These are phyloP conservation scores for Vigna trinervia DNA, from an alignment of 306 rosid species.

Conservation along the genomic window DNA sequence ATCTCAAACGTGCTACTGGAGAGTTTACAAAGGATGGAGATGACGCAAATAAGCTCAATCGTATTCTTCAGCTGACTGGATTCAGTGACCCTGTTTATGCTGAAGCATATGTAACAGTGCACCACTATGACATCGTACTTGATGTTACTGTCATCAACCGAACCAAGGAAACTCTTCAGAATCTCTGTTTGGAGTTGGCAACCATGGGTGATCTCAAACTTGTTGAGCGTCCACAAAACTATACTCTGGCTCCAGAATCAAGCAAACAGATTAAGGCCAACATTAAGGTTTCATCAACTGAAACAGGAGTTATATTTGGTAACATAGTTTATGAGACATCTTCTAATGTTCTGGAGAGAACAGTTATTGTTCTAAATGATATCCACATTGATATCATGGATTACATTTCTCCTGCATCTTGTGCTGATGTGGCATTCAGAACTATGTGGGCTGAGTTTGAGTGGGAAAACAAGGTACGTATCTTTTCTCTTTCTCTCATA, in stretches of 20 bases:
- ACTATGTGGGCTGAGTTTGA: constrained; percentile 99
- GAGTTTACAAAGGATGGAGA: constrained; percentile 89
- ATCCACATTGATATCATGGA: constrained; percentile 99
- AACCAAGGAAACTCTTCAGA: constrained; percentile 96
- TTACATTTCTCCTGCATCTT: constrained; percentile 96
- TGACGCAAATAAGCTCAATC: constrained; percentile 94
- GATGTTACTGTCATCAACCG: constrained; percentile 98
- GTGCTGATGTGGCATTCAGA: constrained; percentile 91
- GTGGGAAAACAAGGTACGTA: constrained; percentile 96
- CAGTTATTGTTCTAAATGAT: constrained; percentile 93
- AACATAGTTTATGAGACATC: constrained; percentile 96
- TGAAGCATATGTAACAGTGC: constrained; percentile 97
- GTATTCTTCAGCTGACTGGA: constrained; percentile 99
- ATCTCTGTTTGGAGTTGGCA: constrained; percentile 97
- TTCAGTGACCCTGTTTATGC: constrained; percentile 99
- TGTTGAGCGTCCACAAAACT: constrained; percentile 98
- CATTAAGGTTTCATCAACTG: constrained; percentile 98
- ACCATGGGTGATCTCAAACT: constrained; percentile 99
- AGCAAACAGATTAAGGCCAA: constrained; percentile 97
- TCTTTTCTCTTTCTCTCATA: constrained; percentile 28
- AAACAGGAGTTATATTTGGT: constrained; percentile 96
- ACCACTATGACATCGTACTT: constrained; percentile 94
- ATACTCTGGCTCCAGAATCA: constrained; percentile 96
- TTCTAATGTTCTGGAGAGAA: constrained; percentile 91
- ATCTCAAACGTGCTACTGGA: constrained; percentile 99